Conservation (phyloP, 345 rosid genomes). For the Mercurialis annua region DNA sequence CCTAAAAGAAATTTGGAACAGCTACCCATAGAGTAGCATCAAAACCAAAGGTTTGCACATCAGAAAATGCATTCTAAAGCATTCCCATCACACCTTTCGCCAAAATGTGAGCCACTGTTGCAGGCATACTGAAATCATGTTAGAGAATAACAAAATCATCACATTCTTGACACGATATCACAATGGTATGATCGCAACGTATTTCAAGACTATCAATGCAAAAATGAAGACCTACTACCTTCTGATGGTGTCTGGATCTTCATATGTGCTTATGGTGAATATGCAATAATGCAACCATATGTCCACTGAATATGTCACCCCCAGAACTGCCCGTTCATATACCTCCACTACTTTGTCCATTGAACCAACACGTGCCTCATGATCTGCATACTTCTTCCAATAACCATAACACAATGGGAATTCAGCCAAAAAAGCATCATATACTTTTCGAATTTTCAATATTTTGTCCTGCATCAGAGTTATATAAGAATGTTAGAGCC, state of each 20-base stretch:
- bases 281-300: conserved; percentile 91
- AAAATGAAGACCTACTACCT: conserved; percentile 53
- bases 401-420: conserved; percentile 97
- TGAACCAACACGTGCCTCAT: conserved; percentile 80
- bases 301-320: conserved; percentile 96
- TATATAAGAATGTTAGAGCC: conserved; percentile 16
- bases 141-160: conserved; percentile 49
- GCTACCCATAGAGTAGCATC: conserved; percentile 30
- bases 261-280: conserved; percentile 77
- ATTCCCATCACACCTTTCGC: conserved; percentile 65
- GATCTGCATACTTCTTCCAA: conserved; percentile 99
- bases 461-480: conserved; percentile 64
- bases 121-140: conserved; percentile 61
- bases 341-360: conserved; percentile 96
- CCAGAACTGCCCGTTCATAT: conserved; percentile 87
- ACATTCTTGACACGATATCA: conserved; percentile 36
- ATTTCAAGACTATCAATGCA: conserved; percentile 23
- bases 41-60: conserved; percentile 36
- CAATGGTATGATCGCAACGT: conserved; percentile 28
- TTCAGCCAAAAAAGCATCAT: conserved; percentile 89
- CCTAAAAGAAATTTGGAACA: conserved; percentile 33
- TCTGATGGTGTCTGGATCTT: conserved; percentile 90
- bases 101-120: conserved; percentile 64
- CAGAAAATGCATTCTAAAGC: conserved; percentile 39
- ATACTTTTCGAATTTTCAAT: conserved; percentile 71